Base-by-base conservation (phyloP, 768 basidiomycete genomes). In the Lentinula lateritia region DNA sequence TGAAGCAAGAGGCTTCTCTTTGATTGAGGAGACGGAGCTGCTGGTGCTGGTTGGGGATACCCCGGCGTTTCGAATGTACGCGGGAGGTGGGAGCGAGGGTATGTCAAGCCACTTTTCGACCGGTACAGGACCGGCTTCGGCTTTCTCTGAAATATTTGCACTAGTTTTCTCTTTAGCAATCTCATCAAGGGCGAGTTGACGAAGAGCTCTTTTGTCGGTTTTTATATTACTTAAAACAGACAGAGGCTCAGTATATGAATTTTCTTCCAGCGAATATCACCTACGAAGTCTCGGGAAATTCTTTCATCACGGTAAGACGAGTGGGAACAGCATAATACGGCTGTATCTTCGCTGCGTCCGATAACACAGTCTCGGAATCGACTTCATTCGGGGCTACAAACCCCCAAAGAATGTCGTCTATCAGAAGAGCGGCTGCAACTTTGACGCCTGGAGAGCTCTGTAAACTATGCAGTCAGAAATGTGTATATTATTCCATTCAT, bases 241-340 rank as follows among this genome's bases (percentile, higher is more conserved):
- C 6, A 36, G n/a, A 52, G 7, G 39, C 18, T 36, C 23, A 23
- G 35, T 18, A 34, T 6, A 8, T 12, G 2, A 20, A 18, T 10
- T 48, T 7, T 6, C 20, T 32, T 36, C 9, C 2, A 15, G 50
- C 9, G 10, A 34, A 32, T 60, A 35, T 59, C 35, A 13, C 39
- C 80, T 68, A 83, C 81, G 74, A 63, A 23, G 85, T 87, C 65
- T 79, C 78, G 7, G 84, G 83, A 65, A 86, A 80, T 41, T 73
- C 70, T 18, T 74, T 74, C 54, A 85, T 70, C 3, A 73, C 68
- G 39, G 82, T 45, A 61, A 78, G 76, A 38, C 75, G 75, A 4
- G 77, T 75, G 7, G 85, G 84, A 6, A 85, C 80, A 9, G 83
- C 85, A 66, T 86, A 86, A 67, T 84, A 83, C 5, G 85, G 83